Percentiles rank a stretch among this genome's conserved stretches.
Evolutionary conservation across 495 filamentous ascomycete genomes (phyloP).

Genomic region (Chaetomium tenue): DNA sequence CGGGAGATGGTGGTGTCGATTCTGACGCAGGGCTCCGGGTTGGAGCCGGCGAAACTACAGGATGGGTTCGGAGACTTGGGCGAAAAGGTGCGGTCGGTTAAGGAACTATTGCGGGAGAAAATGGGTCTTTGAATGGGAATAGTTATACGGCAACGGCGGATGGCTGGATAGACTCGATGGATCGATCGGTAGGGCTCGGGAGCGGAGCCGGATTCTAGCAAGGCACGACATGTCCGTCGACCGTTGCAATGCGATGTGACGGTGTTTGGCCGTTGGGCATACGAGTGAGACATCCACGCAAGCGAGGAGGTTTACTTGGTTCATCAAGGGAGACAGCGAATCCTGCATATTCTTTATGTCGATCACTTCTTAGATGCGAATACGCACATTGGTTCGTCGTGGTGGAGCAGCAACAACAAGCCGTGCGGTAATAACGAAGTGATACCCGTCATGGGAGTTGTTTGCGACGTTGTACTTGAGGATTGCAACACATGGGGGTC

Average conservation of each 20-base stretch:
- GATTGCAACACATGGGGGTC: too few species aligned
- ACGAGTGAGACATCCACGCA: background rate
- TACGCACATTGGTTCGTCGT: background rate
- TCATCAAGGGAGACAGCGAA: background rate
- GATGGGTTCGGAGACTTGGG: background rate
- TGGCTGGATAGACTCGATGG: background rate
- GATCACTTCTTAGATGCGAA: background rate
- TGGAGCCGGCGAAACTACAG: background rate
- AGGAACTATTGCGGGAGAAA: background rate
- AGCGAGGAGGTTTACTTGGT: constrained; percentile 1
- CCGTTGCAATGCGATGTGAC: background rate
- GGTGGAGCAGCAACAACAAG: background rate
- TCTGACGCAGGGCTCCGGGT: background rate
- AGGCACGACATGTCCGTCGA: background rate
- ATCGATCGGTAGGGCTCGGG: background rate
- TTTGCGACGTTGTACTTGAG: background rate
- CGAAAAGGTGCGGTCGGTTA: background rate
- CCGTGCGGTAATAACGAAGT: background rate
- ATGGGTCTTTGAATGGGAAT: background rate
- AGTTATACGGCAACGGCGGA: too few species aligned
- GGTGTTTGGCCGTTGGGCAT: background rate
- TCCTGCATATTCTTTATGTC: constrained; percentile 2
- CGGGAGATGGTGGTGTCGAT: background rate
- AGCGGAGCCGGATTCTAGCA: too few species aligned
- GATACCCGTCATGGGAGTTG: background rate